A percentile compares a stretch with the other conserved stretches of the same genome.
Conservation (phyloP, 495 filamentous ascomycete genomes). For the Hypoxylon subgilvum region DNA sequence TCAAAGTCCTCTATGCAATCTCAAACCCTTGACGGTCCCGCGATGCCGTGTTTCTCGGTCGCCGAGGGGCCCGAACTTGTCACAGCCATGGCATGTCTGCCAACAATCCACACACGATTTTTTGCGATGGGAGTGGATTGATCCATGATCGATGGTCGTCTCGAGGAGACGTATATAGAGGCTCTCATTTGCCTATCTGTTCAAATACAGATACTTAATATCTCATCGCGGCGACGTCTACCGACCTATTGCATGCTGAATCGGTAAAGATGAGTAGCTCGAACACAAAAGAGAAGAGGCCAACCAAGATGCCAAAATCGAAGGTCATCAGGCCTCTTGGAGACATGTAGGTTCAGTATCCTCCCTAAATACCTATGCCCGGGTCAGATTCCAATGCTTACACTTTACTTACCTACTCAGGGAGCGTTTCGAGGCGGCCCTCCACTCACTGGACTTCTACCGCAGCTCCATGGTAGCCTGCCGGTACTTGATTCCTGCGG, state of each 20-base stretch:
- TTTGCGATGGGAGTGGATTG: too few species aligned
- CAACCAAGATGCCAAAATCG: constrained; percentile 4
- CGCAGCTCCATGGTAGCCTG: constrained; percentile 43
- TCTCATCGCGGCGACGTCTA: too few species aligned
- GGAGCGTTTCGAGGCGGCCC: constrained; percentile 35
- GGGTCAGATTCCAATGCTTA: neutral
- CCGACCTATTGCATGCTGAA: neutral
- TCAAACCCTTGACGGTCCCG: neutral
- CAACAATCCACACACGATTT: neutral
- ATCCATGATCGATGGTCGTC: too few species aligned
- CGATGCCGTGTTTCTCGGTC: constrained; percentile 6
- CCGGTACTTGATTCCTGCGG: constrained; percentile 35
- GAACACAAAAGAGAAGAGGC: neutral
- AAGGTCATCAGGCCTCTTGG: constrained; percentile 23
- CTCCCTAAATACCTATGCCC: neutral
- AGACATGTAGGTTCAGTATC: constrained; percentile 12
- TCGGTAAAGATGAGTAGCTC: neutral
- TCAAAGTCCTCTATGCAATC: neutral
- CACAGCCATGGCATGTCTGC: neutral
- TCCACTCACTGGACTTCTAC: constrained; percentile 43
- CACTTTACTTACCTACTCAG: constrained; percentile 12
- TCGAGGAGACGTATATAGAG: too few species aligned
- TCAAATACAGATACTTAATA: too few species aligned
- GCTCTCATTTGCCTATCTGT: too few species aligned
- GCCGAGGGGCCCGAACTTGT: constrained; percentile 13